These are phyloP conservation scores for Tulasnella sp. DNA, from an alignment of 768 basidiomycete genomes.

Conservation along the genomic window DNA sequence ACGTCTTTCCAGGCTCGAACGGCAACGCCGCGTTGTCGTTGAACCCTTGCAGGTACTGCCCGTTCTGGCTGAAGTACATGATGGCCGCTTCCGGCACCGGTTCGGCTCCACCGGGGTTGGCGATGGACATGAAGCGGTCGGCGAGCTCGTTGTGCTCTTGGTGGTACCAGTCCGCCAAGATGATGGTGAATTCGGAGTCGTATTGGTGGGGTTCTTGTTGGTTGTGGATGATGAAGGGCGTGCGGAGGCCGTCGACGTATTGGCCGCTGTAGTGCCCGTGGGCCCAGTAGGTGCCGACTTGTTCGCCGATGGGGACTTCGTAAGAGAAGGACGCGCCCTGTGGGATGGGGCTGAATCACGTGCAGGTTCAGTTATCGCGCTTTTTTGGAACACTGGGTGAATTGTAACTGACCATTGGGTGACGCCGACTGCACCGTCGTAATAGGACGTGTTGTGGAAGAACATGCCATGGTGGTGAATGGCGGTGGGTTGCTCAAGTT, in stretches of 20 bases:
- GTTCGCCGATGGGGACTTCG: conserved; percentile 66
- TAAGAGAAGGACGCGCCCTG: conserved; percentile 73
- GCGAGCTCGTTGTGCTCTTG: conserved; percentile 66
- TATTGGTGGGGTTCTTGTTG: conserved; percentile 60
- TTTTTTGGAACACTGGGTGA: background rate
- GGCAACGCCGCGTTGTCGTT: conserved; percentile 81
- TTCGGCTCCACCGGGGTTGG: conserved; percentile 83
- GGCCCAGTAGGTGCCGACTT: conserved; percentile 83
- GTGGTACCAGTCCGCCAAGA: conserved; percentile 94
- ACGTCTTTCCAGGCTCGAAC: conserved; percentile 86
- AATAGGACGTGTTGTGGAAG: conserved; percentile 85
- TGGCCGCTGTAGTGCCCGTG: conserved; percentile 61
- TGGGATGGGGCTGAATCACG: conserved; percentile 29
- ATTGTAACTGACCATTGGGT: conserved; percentile 74
- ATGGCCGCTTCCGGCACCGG: conserved; percentile 86
- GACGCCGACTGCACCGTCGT: conserved; percentile 83
- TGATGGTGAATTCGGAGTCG: conserved; percentile 87
- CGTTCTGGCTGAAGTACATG: conserved; percentile 82
- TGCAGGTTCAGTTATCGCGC: background rate
- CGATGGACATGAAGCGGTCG: conserved; percentile 65
- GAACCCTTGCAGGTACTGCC: conserved; percentile 65
- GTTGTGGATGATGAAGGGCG: conserved; percentile 75
- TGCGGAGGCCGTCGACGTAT: conserved; percentile 92
- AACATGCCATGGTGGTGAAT: conserved; percentile 96
- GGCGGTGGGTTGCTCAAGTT: conserved; percentile 64